Conservation (phyloP, 129 eudicot genomes). For the Centrapalus pauciflorus region DNA sequence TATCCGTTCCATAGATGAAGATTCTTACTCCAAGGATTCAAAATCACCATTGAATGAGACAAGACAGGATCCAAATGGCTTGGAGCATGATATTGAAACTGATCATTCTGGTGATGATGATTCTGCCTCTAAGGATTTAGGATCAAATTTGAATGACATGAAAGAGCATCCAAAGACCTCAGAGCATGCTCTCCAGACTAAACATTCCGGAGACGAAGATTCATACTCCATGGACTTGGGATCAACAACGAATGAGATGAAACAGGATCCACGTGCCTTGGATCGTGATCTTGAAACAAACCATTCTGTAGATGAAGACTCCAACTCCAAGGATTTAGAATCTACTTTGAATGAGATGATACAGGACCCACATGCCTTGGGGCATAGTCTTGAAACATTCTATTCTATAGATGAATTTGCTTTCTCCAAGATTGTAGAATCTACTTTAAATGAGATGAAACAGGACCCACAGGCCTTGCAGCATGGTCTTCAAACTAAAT, state of each 20-base stretch:
- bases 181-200: slow-evolving; percentile 17
- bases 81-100: slow-evolving; percentile 18
- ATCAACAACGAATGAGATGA: slow-evolving; percentile 24
- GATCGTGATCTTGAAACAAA: slow-evolving; percentile 12
- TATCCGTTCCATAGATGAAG: background rate
- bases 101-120: slow-evolving; percentile 13
- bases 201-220: slow-evolving; percentile 10
- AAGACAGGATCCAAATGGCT: slow-evolving; percentile 14
- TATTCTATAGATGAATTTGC: slow-evolving; percentile 4
- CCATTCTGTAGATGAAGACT: slow-evolving; percentile 6
- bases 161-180: slow-evolving; percentile 1
- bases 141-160: slow-evolving; percentile 13
- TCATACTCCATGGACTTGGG: background rate
- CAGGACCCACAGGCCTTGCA: slow-evolving; percentile 11
- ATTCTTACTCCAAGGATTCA: background rate
- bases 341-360: slow-evolving; percentile 25
- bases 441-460: slow-evolving; percentile 19
- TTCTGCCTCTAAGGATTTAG: slow-evolving; percentile 15
- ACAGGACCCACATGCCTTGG: slow-evolving; percentile 4
- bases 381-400: slow-evolving; percentile 2
- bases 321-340: slow-evolving; percentile 3
- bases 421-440: slow-evolving; percentile 7
- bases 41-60: slow-evolving; percentile 23
- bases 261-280: slow-evolving; percentile 12
- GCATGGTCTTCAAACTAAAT: slow-evolving; percentile 19